These are phyloP conservation scores for Centrapalus pauciflorus DNA, from an alignment of 129 eudicot species.

Conservation along the genomic window DNA sequence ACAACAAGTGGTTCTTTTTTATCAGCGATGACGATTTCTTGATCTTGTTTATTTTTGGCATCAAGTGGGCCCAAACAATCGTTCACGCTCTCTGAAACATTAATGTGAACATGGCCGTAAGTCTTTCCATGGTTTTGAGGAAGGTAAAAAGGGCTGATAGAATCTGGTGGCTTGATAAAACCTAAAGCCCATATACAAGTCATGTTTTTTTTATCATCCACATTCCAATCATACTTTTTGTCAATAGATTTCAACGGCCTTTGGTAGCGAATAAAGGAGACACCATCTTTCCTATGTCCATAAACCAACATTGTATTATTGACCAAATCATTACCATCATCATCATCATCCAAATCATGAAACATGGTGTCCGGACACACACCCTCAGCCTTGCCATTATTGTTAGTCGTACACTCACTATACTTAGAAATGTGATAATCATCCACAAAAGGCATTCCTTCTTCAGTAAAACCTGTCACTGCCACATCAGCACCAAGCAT, in stretches of 20 bases:
- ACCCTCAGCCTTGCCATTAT: slow-evolving; percentile 50
- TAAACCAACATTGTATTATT: slow-evolving; percentile 65
- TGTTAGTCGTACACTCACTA: slow-evolving; percentile 57
- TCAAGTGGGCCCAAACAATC: slow-evolving; percentile 91
- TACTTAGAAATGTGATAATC: slow-evolving; percentile 73
- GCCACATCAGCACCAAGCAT: slow-evolving; percentile 86
- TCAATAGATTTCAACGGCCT: slow-evolving; percentile 54
- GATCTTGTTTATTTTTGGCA: slow-evolving; percentile 84
- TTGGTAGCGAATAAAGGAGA: slow-evolving; percentile 70
- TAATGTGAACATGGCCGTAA: slow-evolving; percentile 59
- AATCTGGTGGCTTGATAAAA: slow-evolving; percentile 75
- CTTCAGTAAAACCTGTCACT: slow-evolving; percentile 66
- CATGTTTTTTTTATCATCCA: slow-evolving; percentile 50
- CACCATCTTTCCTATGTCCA: slow-evolving; percentile 94
- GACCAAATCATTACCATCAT: slow-evolving; percentile 30
- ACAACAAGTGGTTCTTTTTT: slow-evolving; percentile 70
- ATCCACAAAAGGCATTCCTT: slow-evolving; percentile 69
- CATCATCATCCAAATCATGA: slow-evolving; percentile 20
- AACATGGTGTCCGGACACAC: slow-evolving; percentile 79
- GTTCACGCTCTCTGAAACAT: slow-evolving; percentile 61
- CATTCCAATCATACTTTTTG: slow-evolving; percentile 54
- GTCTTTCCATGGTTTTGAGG: slow-evolving; percentile 83
- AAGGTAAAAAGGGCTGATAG: slow-evolving; percentile 61
- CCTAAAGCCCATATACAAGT: slow-evolving; percentile 94
- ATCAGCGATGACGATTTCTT: slow-evolving; percentile 70